Evolutionary conservation across 148 eudicot species (phyloP).

Genomic region (Limonium bicolor): DNA sequence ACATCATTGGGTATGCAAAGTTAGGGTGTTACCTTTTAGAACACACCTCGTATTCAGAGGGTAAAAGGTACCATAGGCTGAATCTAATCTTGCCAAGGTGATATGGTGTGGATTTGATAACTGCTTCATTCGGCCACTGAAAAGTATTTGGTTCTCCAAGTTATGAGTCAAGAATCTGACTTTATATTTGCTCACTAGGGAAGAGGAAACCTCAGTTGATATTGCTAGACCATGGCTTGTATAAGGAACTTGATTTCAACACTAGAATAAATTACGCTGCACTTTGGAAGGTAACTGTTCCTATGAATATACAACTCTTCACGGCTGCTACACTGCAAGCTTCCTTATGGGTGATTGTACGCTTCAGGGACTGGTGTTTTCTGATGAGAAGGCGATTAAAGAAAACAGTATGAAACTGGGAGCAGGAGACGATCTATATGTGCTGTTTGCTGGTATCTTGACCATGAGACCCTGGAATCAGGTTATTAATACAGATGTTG

Average conservation of each 20-base stretch:
- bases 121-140: too few species aligned
- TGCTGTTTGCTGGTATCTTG: conserved; percentile 78
- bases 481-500: conserved; percentile 76
- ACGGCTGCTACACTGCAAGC: background rate
- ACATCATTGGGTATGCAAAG: too few species aligned
- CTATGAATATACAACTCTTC: background rate
- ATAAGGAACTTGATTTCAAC: conserved; percentile 71
- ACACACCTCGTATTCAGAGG: too few species aligned
- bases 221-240: conserved; percentile 89
- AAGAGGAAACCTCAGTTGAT: conserved; percentile 77
- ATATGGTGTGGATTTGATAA: too few species aligned
- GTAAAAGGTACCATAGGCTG: too few species aligned
- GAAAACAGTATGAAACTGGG: conserved; percentile 71
- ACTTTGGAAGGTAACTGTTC: conserved; percentile 68
- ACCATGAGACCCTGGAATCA: conserved; percentile 96
- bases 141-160: too few species aligned
- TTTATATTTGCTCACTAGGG: conserved; percentile 24
- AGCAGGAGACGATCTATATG: conserved; percentile 93
- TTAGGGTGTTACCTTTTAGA: too few species aligned
- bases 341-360: conserved; percentile 7
- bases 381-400: conserved; percentile 78
- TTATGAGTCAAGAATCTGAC: background rate
- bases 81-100: too few species aligned
- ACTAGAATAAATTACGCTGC: conserved; percentile 83
- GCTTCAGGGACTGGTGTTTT: conserved; percentile 67